Evolutionary conservation across 495 filamentous ascomycete species (phyloP), one percentile per base, ranked within the genome.

Genomic region (Alectoria sarmentosa): DNA sequence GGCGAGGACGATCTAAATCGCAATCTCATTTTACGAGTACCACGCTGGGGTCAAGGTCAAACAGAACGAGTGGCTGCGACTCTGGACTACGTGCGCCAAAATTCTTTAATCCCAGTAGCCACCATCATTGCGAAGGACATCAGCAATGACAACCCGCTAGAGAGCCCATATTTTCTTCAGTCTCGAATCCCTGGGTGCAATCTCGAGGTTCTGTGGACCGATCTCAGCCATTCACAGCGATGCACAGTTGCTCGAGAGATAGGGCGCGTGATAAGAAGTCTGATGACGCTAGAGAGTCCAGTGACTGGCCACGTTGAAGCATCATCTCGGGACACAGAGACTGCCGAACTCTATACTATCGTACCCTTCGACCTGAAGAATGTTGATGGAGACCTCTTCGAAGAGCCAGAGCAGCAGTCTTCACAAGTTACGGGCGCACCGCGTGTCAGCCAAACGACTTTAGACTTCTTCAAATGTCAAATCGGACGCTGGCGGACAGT

Each of bases 281-380:
- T 67, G 15, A 38, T 64, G 15, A 10, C 65, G 6, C 21, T 67
- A 0, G 58, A 64, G 36, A 49, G 44, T 39, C 58, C 63, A 0
- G 38, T 42, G 4, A 14, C 37, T 19, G 66, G 66, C 19, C 19
- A 62, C 17, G 7, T 65, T 6, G 63, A 65, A 41, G 48, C 56
- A 11, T 4, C 6, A 1, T 6, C 6, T 9, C 19, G 6, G 2
- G 13, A 10, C 1, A 30, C 11, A 15, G 48, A 19, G 30, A 21
- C 10, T 14, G 23, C 30, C 6, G 32, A 7, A 11, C 3, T 6
- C 21, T 23, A 56, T 23, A 39, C 32, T 0, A 26, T 69, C n/a
- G 37, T 67, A n/a, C 65, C 65, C 17, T 64, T 67, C 26, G 65
- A 69, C 9, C 13, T 68, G 9, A 68, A 32, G 39, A 13, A 21